Base-by-base conservation (phyloP, 148 eudicot species). In the Diospyros lotus region DNA sequence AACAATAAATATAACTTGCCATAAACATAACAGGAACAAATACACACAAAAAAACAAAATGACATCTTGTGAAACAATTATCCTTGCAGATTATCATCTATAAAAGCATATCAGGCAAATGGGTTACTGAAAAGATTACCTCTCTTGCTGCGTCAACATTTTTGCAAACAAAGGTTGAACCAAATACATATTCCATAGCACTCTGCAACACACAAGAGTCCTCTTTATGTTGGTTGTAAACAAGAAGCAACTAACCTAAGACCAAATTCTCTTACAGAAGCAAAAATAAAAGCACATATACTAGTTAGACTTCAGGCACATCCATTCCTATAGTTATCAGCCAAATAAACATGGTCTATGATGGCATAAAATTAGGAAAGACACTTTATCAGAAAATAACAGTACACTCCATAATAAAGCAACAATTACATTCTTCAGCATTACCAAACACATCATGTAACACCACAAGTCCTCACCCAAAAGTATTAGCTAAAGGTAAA, bases 171-270 rank as follows among this genome's bases (percentile, higher is more conserved):
- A 96, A 96, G 62, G 98, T 93, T 78, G 97, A 86, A 69, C 99
- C 99, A 85, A 96, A 96, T 63, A 96, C 92, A 75, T 82, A 96
- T 79, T 93, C 99, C 99, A 96, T 96, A 12, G 99, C 99, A 78
- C 83, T 88, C 99, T 96, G 89, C 80, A 87, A 74, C 39, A 73
- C 52, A 43, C 3, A 85, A 11, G 13, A 75, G 63, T n/a, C 56
- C 9, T 69, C 48, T 48, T 28, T 45, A 40, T 63, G 28, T 63
- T 38, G 11, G 65, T 56, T 40, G 53, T 5, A 18, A 73, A 73
- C 14, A 45, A 17, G 14, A n/a, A 50, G 39, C 66, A 68, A 46
- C 9, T 11, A 10, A 38, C 60, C 28, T 28, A 13, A 48, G 46
- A 13, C 45, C 63, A 63, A 52, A 39, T 40, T 40, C 42, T 50